Percentiles rank a stretch among this genome's conserved stretches.
phyloP scores from a whole-genome alignment of 768 basidiomycete species.

The Crucibulum laeve region DNA sequence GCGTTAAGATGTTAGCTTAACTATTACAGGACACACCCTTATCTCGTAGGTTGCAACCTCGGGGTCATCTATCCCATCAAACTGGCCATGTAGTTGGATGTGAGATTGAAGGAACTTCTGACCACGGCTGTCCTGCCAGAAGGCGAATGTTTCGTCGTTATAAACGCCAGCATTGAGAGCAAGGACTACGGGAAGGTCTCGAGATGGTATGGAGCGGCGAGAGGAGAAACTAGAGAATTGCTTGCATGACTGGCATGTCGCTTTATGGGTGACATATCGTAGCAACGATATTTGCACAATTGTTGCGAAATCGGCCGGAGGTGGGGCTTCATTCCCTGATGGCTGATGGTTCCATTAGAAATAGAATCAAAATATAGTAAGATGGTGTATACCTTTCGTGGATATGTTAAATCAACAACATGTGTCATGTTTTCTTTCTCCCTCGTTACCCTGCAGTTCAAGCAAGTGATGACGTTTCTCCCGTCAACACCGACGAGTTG shows the following conservation, averaged over 20 bases:
- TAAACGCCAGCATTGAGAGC: constrained; percentile 83
- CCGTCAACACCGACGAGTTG: constrained; percentile 83
- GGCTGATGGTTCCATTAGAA: neutral
- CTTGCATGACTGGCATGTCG: constrained; percentile 81
- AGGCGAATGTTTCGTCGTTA: constrained; percentile 64
- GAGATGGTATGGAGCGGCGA: constrained; percentile 57
- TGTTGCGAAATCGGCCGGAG: constrained; percentile 51
- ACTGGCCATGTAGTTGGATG: constrained; percentile 55
- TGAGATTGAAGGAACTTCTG: constrained; percentile 57
- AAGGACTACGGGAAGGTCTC: constrained; percentile 76
- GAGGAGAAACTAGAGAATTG: constrained; percentile 71
- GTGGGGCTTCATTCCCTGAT: constrained; percentile 23
- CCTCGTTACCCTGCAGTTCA: constrained; percentile 63
- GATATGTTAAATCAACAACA: constrained; percentile 83
- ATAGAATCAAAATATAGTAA: neutral
- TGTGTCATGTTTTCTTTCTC: constrained; percentile 80
- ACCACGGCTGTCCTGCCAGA: constrained; percentile 69
- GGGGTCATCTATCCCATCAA: constrained; percentile 53
- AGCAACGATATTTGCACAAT: constrained; percentile 74
- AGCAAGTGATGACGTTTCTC: constrained; percentile 71
- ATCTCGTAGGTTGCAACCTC: constrained; percentile 63
- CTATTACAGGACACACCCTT: constrained; percentile 43
- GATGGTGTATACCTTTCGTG: constrained; percentile 58
- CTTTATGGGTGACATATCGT: constrained; percentile 81
- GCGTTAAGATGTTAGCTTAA: neutral